Evolutionary conservation across 208 protist species (phyloP).

Genomic region (Leishmania guyanensis): DNA sequence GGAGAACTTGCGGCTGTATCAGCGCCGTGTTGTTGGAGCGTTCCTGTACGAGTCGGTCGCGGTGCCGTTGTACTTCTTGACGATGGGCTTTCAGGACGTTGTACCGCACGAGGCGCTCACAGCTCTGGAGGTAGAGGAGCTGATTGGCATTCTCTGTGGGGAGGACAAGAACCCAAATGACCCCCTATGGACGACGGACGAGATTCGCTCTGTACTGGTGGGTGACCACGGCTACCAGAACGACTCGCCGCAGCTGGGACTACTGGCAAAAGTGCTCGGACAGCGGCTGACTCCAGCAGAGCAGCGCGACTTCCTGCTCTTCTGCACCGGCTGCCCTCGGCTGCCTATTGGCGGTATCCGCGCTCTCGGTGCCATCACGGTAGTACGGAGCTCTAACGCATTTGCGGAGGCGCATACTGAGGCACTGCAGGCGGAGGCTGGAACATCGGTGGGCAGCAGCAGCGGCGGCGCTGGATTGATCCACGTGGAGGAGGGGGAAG

Average conservation of each 20-base stretch:
- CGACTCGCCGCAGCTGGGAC: conserved; percentile 76
- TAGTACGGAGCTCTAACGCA: conserved; percentile 76
- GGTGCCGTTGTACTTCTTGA: conserved; percentile 65
- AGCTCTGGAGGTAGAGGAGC: conserved; percentile 59
- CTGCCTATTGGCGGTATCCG: conserved; percentile 84
- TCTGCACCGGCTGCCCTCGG: conserved; percentile 89
- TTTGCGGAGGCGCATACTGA: conserved; percentile 38
- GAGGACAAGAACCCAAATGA: conserved; percentile 37
- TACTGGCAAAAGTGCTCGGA: conserved; percentile 72
- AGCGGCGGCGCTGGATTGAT: not conserved
- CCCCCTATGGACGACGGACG: conserved; percentile 79
- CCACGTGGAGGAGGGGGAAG: conserved; percentile 25
- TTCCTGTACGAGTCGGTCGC: conserved; percentile 78
- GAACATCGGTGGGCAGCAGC: not conserved
- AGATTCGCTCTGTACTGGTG: conserved; percentile 81
- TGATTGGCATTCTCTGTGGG: conserved; percentile 70
- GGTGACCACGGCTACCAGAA: conserved; percentile 90
- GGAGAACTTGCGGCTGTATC: conserved; percentile 63
- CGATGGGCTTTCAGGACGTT: conserved; percentile 73
- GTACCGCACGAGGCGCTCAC: conserved; percentile 73
- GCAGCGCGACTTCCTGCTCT: conserved; percentile 89
- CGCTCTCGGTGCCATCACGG: conserved; percentile 88
- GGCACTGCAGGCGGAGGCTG: conserved; percentile 18
- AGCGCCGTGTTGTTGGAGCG: conserved; percentile 54
- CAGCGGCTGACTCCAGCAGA: conserved; percentile 70